A percentile compares a stretch with the other conserved stretches of the same genome.
phyloP scores from a whole-genome alignment of 257 asterid genomes.

The Solanum ossicruentum region DNA sequence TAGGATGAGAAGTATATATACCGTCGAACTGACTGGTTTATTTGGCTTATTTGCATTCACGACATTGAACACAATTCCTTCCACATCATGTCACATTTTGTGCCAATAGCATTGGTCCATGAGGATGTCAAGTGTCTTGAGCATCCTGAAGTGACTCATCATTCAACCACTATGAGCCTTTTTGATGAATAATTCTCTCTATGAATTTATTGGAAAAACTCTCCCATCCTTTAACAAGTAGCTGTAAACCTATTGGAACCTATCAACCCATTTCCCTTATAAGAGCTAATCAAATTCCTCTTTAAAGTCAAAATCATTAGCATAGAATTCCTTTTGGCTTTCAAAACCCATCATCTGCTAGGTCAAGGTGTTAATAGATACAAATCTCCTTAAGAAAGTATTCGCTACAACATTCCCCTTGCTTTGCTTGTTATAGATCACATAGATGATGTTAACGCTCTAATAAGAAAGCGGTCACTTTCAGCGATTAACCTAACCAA shows the following conservation, averaged over 20 bases:
- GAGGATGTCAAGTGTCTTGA: background rate
- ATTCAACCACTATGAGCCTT: background rate
- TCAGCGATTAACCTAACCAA: too few relatives aligned
- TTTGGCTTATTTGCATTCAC: background rate
- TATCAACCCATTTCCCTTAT: background rate
- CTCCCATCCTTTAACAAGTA: background rate
- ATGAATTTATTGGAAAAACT: background rate
- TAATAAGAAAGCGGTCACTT: too few relatives aligned
- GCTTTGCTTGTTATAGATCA: background rate
- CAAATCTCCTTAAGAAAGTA: too few relatives aligned
- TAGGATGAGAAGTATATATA: background rate
- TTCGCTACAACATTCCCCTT: background rate
- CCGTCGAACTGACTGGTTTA: background rate
- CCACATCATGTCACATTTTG: background rate
- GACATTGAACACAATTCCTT: background rate
- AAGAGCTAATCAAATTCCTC: background rate
- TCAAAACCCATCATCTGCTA: background rate
- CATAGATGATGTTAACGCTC: too few relatives aligned
- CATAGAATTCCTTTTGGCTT: background rate
- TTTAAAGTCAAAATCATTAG: background rate
- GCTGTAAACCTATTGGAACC: background rate
- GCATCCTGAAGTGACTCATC: background rate
- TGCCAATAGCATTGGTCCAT: too few relatives aligned
- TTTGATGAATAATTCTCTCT: background rate
- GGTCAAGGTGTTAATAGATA: background rate